A percentile compares a stretch with the other conserved stretches of the same genome.
phyloP scores from a whole-genome alignment of 352 stramenopile species.

The Stramenopiles sp. region DNA sequence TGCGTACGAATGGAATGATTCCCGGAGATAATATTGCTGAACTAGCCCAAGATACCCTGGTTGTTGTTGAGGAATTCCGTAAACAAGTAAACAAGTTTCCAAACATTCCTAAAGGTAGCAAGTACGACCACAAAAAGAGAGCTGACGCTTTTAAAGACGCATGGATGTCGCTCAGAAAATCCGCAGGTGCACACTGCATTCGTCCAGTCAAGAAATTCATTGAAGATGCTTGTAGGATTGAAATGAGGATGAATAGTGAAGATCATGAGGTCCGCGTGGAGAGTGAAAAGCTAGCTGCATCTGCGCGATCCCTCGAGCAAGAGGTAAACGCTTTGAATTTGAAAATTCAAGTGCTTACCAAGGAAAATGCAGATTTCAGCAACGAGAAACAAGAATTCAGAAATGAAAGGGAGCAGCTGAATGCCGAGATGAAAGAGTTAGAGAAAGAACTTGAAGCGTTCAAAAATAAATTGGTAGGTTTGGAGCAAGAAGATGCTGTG shows the following conservation, averaged over 20 bases:
- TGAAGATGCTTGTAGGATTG: background rate
- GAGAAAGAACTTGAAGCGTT: background rate
- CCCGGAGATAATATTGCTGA: background rate
- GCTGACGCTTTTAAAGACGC: background rate
- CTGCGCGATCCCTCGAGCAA: background rate
- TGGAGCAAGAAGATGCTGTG: constrained; percentile 11
- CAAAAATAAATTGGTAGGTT: background rate
- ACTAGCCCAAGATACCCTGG: background rate
- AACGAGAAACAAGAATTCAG: background rate
- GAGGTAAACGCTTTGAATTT: constrained; percentile 9
- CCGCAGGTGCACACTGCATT: constrained; percentile 2
- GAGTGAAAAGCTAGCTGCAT: background rate
- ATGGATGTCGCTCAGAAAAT: constrained; percentile 8
- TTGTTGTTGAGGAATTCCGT: constrained; percentile 4
- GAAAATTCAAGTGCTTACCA: constrained; percentile 2
- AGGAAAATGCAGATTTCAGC: background rate
- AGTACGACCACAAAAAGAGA: constrained; percentile 2
- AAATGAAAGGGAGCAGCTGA: background rate
- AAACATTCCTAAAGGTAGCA: constrained; percentile 6
- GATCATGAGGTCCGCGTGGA: background rate
- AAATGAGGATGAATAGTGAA: constrained; percentile 2
- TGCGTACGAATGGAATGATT: too few relatives aligned
- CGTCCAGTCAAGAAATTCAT: constrained; percentile 9
- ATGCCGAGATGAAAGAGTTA: background rate
- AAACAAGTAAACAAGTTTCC: constrained; percentile 11